Conservation (phyloP, 345 rosid genomes). For the Stellera chamaejasme region DNA sequence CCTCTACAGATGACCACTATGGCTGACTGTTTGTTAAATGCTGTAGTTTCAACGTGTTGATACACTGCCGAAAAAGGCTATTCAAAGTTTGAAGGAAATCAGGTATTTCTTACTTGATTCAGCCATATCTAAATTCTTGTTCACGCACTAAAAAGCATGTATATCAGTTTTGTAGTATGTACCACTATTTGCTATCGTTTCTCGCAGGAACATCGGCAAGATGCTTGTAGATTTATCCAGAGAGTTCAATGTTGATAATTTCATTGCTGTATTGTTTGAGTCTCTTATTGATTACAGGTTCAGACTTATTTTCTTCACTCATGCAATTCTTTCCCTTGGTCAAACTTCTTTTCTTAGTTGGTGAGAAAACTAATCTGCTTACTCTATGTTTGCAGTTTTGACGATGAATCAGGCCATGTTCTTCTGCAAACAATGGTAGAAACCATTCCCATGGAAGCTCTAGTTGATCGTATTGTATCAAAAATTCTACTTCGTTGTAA, state of each 20-base stretch:
- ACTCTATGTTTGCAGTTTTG: slow-evolving; percentile 44
- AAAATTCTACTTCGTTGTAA: slow-evolving; percentile 55
- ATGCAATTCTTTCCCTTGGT: slow-evolving; percentile 8
- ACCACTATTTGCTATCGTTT: slow-evolving; percentile 5
- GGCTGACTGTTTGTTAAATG: not conserved
- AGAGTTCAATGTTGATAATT: slow-evolving; percentile 70
- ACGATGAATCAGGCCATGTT: slow-evolving; percentile 43
- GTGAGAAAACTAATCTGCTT: slow-evolving; percentile 5
- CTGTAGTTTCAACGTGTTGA: slow-evolving; percentile 58
- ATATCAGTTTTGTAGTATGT: slow-evolving; percentile 2
- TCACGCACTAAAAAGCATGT: not conserved
- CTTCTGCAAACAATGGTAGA: slow-evolving; percentile 55
- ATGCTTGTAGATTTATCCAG: slow-evolving; percentile 56
- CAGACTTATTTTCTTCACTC: slow-evolving; percentile 11
- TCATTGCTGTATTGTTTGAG: slow-evolving; percentile 53
- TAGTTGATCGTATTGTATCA: slow-evolving; percentile 46
- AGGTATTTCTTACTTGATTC: slow-evolving; percentile 32
- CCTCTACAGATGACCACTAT: too few species aligned
- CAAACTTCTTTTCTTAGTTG: slow-evolving; percentile 1
- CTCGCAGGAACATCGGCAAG: slow-evolving; percentile 49
- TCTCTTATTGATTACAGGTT: slow-evolving; percentile 69
- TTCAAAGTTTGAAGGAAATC: slow-evolving; percentile 63
- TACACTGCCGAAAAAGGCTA: slow-evolving; percentile 52
- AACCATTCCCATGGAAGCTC: slow-evolving; percentile 42
- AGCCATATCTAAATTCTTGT: not conserved